Evolutionary conservation across 306 rosid genomes (phyloP).

Genomic region (Vigna hirtella): DNA sequence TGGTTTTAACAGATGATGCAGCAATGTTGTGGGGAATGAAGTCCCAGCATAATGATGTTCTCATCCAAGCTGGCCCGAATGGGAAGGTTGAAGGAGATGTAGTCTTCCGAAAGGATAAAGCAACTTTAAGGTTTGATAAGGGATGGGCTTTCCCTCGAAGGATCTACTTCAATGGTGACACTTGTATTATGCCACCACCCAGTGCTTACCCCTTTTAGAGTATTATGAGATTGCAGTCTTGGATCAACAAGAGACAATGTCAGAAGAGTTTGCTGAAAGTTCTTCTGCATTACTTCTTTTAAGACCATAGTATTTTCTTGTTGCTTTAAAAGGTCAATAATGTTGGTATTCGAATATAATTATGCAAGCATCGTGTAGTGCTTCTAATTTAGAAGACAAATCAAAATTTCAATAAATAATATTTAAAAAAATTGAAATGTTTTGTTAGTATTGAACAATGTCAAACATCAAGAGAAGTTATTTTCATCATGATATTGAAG

Average conservation of each 20-base stretch:
- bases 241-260: background rate
- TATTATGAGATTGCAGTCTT: background rate
- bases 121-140: constrained; percentile 70
- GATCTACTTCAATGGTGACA: constrained; percentile 84
- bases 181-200: constrained; percentile 87
- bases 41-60: constrained; percentile 76
- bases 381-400: background rate
- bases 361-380: background rate
- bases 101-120: constrained; percentile 67
- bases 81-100: constrained; percentile 92
- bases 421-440: no score
- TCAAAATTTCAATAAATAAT: no score
- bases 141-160: constrained; percentile 94
- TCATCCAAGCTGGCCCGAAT: constrained; percentile 70
- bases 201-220: constrained; percentile 62
- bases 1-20: constrained; percentile 75
- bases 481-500: no score
- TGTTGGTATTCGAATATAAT: background rate
- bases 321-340: background rate
- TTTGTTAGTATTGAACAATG: background rate
- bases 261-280: background rate
- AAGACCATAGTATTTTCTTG: background rate
- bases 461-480: no score
- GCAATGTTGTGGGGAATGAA: constrained; percentile 86
- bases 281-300: background rate